phyloP scores from a whole-genome alignment of 768 basidiomycete genomes.

The Daedaleopsis nitida region DNA sequence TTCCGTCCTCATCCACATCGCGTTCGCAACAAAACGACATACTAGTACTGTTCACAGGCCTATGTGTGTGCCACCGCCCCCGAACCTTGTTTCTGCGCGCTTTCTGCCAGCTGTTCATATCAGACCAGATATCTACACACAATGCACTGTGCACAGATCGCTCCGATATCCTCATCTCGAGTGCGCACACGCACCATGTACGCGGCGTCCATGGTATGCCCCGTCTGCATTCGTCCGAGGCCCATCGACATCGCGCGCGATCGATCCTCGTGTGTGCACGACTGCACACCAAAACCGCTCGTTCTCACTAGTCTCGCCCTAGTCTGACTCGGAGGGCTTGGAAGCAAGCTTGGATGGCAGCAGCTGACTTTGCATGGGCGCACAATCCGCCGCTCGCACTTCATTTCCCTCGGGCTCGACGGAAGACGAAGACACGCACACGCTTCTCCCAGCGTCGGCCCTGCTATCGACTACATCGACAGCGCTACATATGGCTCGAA shows the following conservation, averaged over 20 bases:
- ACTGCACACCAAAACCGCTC: constrained; percentile 1
- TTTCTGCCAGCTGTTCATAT: not conserved
- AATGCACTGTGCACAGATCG: not conserved
- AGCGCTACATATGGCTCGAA: no score
- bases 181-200: not conserved
- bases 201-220: no score
- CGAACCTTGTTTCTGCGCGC: constrained; percentile 2
- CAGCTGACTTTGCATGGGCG: not conserved
- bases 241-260: constrained; percentile 2
- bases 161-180: not conserved
- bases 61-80: not conserved
- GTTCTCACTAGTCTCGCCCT: constrained; percentile 3
- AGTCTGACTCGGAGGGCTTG: no score
- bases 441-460: no score
- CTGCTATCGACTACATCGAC: no score
- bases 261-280: constrained; percentile 17
- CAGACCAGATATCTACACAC: not conserved
- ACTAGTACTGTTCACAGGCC: not conserved
- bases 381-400: not conserved
- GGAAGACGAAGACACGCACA: no score
- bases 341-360: not conserved
- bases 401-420: no score
- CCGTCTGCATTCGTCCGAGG: no score
- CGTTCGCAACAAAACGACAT: not conserved
- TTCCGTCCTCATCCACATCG: not conserved